Evolutionary conservation across 441 rosid species (phyloP).

Genomic region (Pelargonium australe): DNA sequence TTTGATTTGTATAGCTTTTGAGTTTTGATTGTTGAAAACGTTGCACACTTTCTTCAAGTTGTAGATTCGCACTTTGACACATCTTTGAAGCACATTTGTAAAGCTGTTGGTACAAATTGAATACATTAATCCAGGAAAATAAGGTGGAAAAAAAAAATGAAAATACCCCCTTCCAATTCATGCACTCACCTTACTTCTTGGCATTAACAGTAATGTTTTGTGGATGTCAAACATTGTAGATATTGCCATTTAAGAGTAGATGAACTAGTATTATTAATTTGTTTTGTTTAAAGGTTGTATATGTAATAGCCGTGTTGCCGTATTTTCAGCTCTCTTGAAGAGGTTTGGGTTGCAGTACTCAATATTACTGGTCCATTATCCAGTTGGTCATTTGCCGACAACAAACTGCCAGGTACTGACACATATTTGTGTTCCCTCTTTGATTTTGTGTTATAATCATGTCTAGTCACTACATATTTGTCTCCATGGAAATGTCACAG

Average conservation of each 20-base stretch:
- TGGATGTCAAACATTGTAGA: not conserved
- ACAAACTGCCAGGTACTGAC: conserved; percentile 53
- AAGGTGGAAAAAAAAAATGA: not conserved
- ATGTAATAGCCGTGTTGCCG: not conserved
- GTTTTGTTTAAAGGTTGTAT: not conserved
- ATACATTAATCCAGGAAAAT: not conserved
- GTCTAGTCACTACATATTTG: not conserved
- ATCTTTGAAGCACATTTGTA: not conserved
- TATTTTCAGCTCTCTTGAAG: conserved; percentile 65
- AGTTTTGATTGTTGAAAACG: not conserved
- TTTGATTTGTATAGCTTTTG: not conserved
- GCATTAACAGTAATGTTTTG: not conserved
- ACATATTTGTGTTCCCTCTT: conserved; percentile 8
- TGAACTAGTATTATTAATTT: not conserved
- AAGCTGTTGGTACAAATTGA: not conserved
- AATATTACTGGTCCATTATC: conserved; percentile 92
- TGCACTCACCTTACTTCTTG: not conserved
- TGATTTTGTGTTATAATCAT: conserved; percentile 3
- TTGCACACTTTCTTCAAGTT: not conserved
- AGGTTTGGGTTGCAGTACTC: conserved; percentile 89
- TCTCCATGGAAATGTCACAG: conserved; percentile 36
- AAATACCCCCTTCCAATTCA: not conserved
- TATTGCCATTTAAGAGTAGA: not conserved
- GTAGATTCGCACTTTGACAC: not conserved
- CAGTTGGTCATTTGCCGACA: conserved; percentile 86